Evolutionary conservation across 2,329 filamentous ascomycete genomes (phyloP), one percentile per base, ranked within the genome.

Genomic region (Verticillium nubilum): DNA sequence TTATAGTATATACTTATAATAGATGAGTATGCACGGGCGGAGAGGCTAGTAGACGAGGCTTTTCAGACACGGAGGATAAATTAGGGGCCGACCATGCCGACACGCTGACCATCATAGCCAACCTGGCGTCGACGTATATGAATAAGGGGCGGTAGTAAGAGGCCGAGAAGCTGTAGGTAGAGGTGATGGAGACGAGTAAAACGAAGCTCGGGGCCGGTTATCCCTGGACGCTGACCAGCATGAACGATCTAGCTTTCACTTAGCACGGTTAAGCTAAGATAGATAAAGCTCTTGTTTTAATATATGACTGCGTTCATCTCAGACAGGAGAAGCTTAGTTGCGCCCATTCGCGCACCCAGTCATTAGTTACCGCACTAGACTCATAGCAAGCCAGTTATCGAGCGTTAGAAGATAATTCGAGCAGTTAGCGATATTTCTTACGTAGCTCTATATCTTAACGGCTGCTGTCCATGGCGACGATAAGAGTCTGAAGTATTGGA

Each of bases 91-190:
- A 62, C n/a, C 55, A 57, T 31, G 35, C 55, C n/a, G 5, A 2
- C 13, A 57, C 50, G 42, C 23, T 60, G 6, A 26, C 6, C 5
- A 47, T 50, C 56, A 60, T 61, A 37, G 5, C 15, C 12, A 56
- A 50, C 55, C 54, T 58, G 26, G 60, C 59, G 47, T 52, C 13
- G 25, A 62, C 56, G 12, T 64, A 52, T 52, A 25, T 37, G 15
- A 37, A 58, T 50, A 54, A 60, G 54, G 58, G 60, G 25, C 60
- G 59, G 35, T 63, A 54, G 58, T 28, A 62, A 15, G 63, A 63
- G 55, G 60, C 62, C 2, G 63, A 64, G 57, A 42, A 29, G 58
- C 59, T 64, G 17, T n/a, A 55, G 6, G 2, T 60, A 17, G 10
- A 56, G 29, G 60, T 58, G 28, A 57, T 63, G 37, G 58, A 60